phyloP scores from a whole-genome alignment of 306 rosid species.

The Rosa multiflora region DNA sequence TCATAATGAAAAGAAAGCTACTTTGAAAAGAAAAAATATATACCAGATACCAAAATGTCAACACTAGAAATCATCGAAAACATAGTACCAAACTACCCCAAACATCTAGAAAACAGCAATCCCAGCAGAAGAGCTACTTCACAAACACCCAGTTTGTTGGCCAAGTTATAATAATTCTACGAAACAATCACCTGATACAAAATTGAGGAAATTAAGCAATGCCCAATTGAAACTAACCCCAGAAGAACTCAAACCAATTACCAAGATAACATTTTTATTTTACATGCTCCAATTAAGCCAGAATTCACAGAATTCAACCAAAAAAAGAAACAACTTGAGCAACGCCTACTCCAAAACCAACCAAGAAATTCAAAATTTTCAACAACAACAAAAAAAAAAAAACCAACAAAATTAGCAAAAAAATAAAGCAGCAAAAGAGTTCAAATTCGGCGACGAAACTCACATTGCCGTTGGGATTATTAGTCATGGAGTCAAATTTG shows the following conservation, averaged over 20 bases:
- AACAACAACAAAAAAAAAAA: too few species aligned
- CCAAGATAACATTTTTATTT: neutral
- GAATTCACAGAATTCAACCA: neutral
- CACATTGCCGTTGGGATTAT: conserved; percentile 69
- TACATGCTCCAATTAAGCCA: neutral
- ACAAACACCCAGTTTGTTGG: neutral
- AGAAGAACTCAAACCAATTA: neutral
- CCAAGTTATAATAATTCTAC: conserved; percentile 1
- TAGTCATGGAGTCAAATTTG: conserved; percentile 62
- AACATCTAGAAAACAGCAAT: neutral
- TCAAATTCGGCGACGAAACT: conserved; percentile 24
- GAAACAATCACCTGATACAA: neutral
- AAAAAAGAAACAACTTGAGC: neutral
- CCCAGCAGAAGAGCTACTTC: neutral
- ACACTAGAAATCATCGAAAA: neutral
- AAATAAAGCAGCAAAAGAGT: neutral
- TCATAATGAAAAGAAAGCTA: neutral
- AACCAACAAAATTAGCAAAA: neutral
- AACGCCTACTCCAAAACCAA: neutral
- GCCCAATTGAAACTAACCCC: neutral
- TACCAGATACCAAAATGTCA: neutral
- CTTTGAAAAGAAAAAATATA: neutral
- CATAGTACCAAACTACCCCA: neutral
- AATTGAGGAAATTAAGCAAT: neutral
- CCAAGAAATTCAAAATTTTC: neutral